Conservation (phyloP, 2,329 filamentous ascomycete species). For the Nakataea oryzae region DNA sequence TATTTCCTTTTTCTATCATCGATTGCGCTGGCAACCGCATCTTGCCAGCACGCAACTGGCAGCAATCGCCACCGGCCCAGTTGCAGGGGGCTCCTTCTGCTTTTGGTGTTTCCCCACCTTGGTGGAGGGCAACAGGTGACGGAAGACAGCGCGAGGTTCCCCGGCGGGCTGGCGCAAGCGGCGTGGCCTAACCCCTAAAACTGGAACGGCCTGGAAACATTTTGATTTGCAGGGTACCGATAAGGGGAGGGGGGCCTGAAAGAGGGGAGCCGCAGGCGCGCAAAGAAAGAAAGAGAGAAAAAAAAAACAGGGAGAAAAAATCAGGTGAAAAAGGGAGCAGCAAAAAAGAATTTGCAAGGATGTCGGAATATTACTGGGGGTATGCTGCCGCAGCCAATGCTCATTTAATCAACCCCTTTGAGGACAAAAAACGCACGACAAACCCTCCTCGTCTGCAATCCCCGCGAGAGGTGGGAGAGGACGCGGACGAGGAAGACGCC, state of each 20-base stretch:
- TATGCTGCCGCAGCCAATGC: constrained; percentile 9
- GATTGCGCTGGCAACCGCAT: too few relatives aligned
- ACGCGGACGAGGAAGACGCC: not conserved
- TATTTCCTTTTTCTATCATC: too few relatives aligned
- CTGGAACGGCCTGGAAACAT: not conserved
- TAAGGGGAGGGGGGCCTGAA: not conserved
- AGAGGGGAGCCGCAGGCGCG: not conserved
- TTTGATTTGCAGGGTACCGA: not conserved
- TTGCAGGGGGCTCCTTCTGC: too few relatives aligned
- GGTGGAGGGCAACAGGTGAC: not conserved
- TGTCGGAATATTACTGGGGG: constrained; percentile 9
- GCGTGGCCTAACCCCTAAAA: not conserved
- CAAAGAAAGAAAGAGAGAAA: not conserved
- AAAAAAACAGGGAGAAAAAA: constrained; percentile 1
- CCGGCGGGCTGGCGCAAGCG: not conserved
- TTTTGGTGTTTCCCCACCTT: not conserved
- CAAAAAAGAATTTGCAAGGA: constrained; percentile 2
- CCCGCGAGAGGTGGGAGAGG: not conserved
- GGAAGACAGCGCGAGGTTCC: not conserved
- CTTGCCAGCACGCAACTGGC: too few relatives aligned
- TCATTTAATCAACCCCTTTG: constrained; percentile 6
- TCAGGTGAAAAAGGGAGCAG: not conserved
- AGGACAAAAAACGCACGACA: not conserved
- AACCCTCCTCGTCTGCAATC: not conserved
- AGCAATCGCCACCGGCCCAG: too few relatives aligned